Base-by-base conservation (phyloP, 306 rosid species). In the Rosa chinensis region DNA sequence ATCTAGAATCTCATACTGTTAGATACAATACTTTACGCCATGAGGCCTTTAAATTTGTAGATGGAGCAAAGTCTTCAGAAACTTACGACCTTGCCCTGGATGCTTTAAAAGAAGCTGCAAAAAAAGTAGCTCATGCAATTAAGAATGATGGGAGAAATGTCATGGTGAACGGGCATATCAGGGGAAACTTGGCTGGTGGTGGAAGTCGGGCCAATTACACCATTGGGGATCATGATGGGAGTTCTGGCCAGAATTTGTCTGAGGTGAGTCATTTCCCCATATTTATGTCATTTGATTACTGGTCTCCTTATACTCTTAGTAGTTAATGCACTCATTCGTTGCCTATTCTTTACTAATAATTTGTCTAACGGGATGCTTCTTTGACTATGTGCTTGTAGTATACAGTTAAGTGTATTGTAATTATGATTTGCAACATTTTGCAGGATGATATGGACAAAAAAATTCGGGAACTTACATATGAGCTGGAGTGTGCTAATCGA, bases 1-100 rank as follows among this genome's bases (percentile, higher is more conserved):
- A 96, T 82, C 90, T 96, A 83, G 99, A 96, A 88, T 96, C 99
- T 81, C 98, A 96, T 80, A 93, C 98, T 43, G 98, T 96, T 75
- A 90, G 99, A 82, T 91, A 89, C 82, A 96, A 89, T 78, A 91
- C 96, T 73, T 90, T 96, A 25, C 98, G 97, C 52, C 94, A 90
- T 1, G 89, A 89, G 84, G 98, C 91, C 79, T 91, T 93, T 72
- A 96, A 89, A 88, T 89, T 89, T 85, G 93, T 93, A 69, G 98
- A 95, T 77, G 94, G 96, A 53, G 91, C 97, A 67, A 92, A 84
- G 79, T 87, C 89, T 69, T 68, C 79, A 17, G 97, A 93, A 84
- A 89, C 88, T 58, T 93, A 88, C 72, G 97, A 89, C 69, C 79
- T 77, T 82, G 94, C 98, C 49, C 81, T 89, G 85, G 83, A 76